These are phyloP conservation scores for Puccinia hordei DNA, from an alignment of 1,284 basidiomycete species.

Conservation along the genomic window DNA sequence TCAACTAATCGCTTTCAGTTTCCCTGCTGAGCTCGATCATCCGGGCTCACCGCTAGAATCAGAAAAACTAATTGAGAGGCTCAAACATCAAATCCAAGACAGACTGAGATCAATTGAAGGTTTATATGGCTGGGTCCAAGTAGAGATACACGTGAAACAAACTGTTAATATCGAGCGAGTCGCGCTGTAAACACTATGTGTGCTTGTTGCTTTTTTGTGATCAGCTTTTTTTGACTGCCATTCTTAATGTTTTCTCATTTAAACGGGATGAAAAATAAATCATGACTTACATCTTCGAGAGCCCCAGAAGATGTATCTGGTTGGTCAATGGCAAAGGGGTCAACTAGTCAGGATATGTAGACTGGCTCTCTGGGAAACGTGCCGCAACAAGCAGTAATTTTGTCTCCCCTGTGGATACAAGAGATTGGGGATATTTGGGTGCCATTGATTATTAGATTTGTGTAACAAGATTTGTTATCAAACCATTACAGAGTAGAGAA, in stretches of 20 bases:
- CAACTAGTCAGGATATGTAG: not conserved
- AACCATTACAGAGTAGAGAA: not conserved
- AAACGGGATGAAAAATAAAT: too few relatives aligned
- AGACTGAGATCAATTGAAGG: not conserved
- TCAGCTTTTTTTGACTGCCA: not conserved
- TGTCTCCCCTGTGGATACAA: too few relatives aligned
- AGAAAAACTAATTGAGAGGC: not conserved
- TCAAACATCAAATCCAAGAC: conserved; percentile 16
- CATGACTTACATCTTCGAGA: too few relatives aligned
- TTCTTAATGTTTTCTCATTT: not conserved
- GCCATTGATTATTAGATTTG: too few relatives aligned
- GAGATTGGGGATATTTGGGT: too few relatives aligned
- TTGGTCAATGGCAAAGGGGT: not conserved
- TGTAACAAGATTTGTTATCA: too few relatives aligned
- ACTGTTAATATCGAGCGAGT: conserved; percentile 22
- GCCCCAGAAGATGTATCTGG: too few relatives aligned
- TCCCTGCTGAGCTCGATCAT: conserved; percentile 5
- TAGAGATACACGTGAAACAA: conserved; percentile 21
- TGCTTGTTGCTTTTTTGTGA: not conserved
- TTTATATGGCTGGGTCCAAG: not conserved
- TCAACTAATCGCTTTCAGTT: conserved; percentile 26
- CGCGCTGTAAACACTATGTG: not conserved
- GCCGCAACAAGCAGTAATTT: too few relatives aligned
- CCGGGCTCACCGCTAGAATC: conserved; percentile 21
- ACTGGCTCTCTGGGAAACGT: not conserved